A percentile compares a stretch with the other conserved stretches of the same genome.
Evolutionary conservation across 305 asterid species (phyloP).

Genomic region (Fraxinus floribunda): DNA sequence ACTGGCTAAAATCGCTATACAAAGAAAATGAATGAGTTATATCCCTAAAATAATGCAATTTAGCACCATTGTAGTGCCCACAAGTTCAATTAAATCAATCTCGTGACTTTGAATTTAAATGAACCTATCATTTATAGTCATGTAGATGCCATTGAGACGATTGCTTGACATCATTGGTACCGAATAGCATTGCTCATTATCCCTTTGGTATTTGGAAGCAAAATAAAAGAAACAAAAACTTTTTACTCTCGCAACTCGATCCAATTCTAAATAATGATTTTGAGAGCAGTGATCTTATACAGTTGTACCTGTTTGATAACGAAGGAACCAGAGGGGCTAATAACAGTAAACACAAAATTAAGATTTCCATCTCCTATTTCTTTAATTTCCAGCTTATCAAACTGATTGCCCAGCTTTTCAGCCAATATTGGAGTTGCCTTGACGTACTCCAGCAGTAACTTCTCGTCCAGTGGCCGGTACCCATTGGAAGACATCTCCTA

Average conservation of each 20-base stretch:
- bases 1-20: neutral
- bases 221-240: neutral
- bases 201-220: neutral
- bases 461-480: constrained; percentile 71
- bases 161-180: no score
- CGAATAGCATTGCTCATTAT: no score
- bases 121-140: no score
- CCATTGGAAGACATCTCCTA: constrained; percentile 56
- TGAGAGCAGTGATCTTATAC: neutral
- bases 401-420: constrained; percentile 53
- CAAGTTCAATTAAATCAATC: no score
- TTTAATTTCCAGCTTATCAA: constrained; percentile 60
- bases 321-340: constrained; percentile 54
- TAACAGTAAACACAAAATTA: constrained; percentile 80
- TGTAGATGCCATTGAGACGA: no score
- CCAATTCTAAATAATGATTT: neutral
- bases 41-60: no score
- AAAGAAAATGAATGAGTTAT: neutral
- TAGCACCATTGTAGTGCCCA: no score
- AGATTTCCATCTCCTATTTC: constrained; percentile 99
- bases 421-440: constrained; percentile 72
- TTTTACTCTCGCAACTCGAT: neutral
- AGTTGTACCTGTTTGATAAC: constrained; percentile 81
- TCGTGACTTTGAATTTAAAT: no score
- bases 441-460: constrained; percentile 63